Evolutionary conservation across 148 eudicot genomes (phyloP), one percentile per base, ranked within the genome.

Genomic region (Arbutus unedo): DNA sequence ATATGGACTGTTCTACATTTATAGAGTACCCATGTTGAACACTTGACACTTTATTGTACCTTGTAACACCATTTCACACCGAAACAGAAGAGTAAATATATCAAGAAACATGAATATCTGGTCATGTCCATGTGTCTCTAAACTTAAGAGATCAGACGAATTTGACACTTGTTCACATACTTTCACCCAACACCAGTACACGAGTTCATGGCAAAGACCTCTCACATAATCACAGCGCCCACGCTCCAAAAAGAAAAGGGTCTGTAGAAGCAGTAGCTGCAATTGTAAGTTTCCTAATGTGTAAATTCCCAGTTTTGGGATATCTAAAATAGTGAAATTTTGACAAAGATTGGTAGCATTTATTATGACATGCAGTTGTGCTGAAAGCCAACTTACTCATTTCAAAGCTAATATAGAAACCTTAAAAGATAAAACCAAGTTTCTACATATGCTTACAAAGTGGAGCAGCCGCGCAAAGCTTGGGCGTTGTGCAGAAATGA

Each of bases 401-500:
- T 62, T 82, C 50, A 67, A 60, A 31, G 47, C 62, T 48, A 13
- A 51, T 31, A 55, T 56, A 68, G 18, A 55, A 71, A 31, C 48
- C 45, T 31, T 23, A 55, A 13, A 23, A 55, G 74, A 71, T 50
- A 25, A 54, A 70, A 18, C 11, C 48, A 18, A 67, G 38, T 57
- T 73, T 73, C 74, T 2, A 84, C 57, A 60, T 53, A 81, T 79
- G 90, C 99, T 96, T 89, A 96, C 99, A 85, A 90, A 92, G 74
- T 83, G 89, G 73, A 96, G 90, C 75, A 93, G 87, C 82, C 94
- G 91, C 78, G 80, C 81, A 81, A 94, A 91, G 85, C 85, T 88
- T 74, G 94, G 87, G 83, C 95, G 94, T 83, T 89, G 91, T 78
- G 95, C 88, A 84, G 98, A 84, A 85, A 92, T 90, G 59, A 89